Conservation (phyloP, 495 filamentous ascomycete genomes). For the Xylaria acuta region DNA sequence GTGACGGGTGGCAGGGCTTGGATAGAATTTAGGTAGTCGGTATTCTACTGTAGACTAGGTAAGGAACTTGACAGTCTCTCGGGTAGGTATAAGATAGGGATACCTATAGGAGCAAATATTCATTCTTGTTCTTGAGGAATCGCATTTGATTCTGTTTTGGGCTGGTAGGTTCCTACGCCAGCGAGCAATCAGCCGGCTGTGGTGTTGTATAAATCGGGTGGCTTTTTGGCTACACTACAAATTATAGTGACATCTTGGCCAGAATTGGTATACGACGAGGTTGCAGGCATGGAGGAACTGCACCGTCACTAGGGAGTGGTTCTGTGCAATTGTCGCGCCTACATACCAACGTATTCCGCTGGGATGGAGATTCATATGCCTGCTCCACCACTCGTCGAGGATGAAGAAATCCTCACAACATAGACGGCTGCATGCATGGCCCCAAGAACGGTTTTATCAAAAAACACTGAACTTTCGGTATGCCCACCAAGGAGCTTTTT, state of each 20-base stretch:
- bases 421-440: slow-evolving; percentile 37
- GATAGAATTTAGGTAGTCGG: no score
- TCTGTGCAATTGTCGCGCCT: neutral
- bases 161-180: no score
- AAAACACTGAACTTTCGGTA: slow-evolving; percentile 36
- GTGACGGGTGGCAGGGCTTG: no score
- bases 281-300: neutral
- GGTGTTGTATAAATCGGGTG: neutral
- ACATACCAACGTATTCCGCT: slow-evolving; percentile 10
- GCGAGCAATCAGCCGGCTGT: no score
- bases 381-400: slow-evolving; percentile 7
- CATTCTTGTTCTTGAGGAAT: no score
- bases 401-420: slow-evolving; percentile 39
- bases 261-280: neutral
- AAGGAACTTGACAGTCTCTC: no score
- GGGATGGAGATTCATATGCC: slow-evolving; percentile 26
- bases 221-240: neutral
- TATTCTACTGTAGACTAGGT: no score
- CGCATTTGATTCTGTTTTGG: no score
- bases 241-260: neutral
- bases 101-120: no score
- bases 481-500: slow-evolving; percentile 27
- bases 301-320: neutral
- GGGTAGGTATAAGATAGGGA: no score
- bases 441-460: slow-evolving; percentile 37